These are phyloP conservation scores for Stagonosporopsis rhizophila DNA, from an alignment of 2,329 filamentous ascomycete species.

Conservation along the genomic window DNA sequence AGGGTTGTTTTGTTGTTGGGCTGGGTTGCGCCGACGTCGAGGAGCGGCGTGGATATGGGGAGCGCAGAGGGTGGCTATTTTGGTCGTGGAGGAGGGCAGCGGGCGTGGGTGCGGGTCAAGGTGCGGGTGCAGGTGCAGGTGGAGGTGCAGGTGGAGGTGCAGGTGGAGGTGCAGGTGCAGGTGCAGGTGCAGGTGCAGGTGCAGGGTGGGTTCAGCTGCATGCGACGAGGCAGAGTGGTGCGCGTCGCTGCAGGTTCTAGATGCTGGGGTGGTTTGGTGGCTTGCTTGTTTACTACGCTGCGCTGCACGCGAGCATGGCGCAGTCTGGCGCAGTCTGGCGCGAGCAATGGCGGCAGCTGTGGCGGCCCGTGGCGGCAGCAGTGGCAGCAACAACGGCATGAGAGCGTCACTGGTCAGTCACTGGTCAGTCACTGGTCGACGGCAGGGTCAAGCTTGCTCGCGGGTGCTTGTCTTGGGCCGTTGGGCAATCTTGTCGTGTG, in stretches of 20 bases:
- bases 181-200: not conserved
- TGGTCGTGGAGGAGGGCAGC: conserved; percentile 22
- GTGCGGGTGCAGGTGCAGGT: too few species aligned
- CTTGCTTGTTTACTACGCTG: too few species aligned
- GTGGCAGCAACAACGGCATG: too few species aligned
- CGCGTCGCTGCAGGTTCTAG: conserved; percentile 18
- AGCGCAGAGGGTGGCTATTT: not conserved
- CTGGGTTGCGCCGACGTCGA: not conserved
- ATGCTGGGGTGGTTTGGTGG: conserved; percentile 3
- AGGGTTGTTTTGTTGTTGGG: conserved; percentile 7
- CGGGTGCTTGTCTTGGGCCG: too few species aligned
- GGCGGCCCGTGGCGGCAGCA: too few species aligned
- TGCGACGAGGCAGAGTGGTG: conserved; percentile 6
- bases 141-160: not conserved
- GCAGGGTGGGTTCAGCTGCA: conserved; percentile 4
- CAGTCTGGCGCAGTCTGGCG: not conserved
- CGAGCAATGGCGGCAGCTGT: not conserved
- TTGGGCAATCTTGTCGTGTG: too few species aligned
- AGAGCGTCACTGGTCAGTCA: too few species aligned
- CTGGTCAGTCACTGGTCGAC: too few species aligned
- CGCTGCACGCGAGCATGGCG: not conserved
- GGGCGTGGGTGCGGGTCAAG: not conserved
- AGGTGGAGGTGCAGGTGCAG: not conserved
- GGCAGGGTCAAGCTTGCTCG: too few species aligned
- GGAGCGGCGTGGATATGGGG: not conserved